phyloP scores from a whole-genome alignment of 768 basidiomycete genomes.

The Kwoniella europaea region DNA sequence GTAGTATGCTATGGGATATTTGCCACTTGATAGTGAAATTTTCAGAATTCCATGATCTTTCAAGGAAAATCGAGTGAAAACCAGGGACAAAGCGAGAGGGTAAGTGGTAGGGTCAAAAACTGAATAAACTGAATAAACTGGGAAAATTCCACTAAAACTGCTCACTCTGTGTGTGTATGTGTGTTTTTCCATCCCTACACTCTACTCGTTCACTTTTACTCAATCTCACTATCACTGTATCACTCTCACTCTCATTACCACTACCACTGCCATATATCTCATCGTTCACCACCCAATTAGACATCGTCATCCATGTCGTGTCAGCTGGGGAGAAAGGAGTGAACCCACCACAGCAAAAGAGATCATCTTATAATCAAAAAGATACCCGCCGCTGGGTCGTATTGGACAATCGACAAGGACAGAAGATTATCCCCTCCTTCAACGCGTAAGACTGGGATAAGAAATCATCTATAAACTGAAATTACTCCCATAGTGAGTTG shows the following conservation, averaged over 20 bases:
- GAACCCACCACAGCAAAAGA: background rate
- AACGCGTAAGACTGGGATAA: background rate
- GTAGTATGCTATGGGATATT: background rate
- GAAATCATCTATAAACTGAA: background rate
- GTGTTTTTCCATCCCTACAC: background rate
- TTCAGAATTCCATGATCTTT: background rate
- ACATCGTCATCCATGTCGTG: background rate
- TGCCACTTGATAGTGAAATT: slow-evolving; percentile 10
- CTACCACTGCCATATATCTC: background rate
- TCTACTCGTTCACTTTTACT: background rate
- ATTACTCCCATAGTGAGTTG: slow-evolving; percentile 1
- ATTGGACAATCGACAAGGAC: background rate
- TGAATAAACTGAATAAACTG: too few species aligned
- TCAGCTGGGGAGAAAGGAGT: slow-evolving; percentile 1
- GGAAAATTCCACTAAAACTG: too few species aligned
- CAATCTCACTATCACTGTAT: slow-evolving; percentile 1
- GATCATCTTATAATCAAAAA: slow-evolving; percentile 5
- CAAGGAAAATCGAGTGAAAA: slow-evolving; percentile 7
- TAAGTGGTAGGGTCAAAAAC: background rate
- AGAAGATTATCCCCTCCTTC: background rate
- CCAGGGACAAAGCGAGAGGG: background rate
- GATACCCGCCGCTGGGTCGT: background rate
- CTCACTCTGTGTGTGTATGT: too few species aligned
- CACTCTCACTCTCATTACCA: background rate
- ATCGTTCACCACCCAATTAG: background rate